phyloP scores from a whole-genome alignment of 148 eudicot species.

The Chenopodium berlandieri region DNA sequence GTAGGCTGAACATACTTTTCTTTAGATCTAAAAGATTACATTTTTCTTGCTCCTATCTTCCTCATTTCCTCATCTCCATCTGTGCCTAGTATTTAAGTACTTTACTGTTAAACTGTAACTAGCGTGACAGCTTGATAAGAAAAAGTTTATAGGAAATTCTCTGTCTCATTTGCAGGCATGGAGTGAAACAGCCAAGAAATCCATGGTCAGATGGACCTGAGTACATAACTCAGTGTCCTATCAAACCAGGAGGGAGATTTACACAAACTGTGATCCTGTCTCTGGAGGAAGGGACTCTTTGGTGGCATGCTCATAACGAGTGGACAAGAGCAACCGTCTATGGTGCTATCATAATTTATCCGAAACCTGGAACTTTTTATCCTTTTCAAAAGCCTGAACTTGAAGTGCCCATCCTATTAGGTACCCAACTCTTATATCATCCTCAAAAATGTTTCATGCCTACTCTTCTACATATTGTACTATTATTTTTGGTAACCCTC shows the following conservation, averaged over 20 bases:
- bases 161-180: constrained; percentile 44
- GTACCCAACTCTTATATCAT: not conserved
- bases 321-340: constrained; percentile 54
- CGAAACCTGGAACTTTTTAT: constrained; percentile 30
- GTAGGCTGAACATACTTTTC: no score
- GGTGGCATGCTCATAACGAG: constrained; percentile 70
- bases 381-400: constrained; percentile 43
- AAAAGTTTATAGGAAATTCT: not conserved
- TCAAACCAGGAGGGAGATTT: constrained; percentile 37
- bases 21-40: not conserved
- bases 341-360: constrained; percentile 38
- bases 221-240: constrained; percentile 55
- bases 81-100: not conserved
- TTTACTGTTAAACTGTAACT: not conserved
- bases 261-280: constrained; percentile 42
- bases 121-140: not conserved
- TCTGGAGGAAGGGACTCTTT: constrained; percentile 54
- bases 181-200: constrained; percentile 51
- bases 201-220: constrained; percentile 70
- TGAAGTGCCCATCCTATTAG: constrained; percentile 49
- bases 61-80: no score
- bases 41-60: not conserved
- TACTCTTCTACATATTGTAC: not conserved
- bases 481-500: not conserved
- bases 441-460: not conserved